A percentile compares a stretch with the other conserved stretches of the same genome.
Conservation (phyloP, 2,329 filamentous ascomycete species). For the Apiospora arundinis region DNA sequence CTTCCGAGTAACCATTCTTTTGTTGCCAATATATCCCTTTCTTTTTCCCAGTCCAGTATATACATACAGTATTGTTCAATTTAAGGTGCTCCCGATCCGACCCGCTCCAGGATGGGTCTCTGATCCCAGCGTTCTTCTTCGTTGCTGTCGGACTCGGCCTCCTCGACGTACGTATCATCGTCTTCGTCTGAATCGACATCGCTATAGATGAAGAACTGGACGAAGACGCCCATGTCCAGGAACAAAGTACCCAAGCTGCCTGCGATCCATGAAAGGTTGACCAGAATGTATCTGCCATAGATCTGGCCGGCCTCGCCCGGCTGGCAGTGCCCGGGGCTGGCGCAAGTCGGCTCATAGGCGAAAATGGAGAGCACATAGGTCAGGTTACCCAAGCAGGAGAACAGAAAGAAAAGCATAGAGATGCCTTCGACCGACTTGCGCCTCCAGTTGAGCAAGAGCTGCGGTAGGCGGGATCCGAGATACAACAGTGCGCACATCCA, state of each 20-base stretch:
- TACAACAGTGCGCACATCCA: conserved; percentile 92
- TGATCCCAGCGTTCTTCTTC: conserved; percentile 37
- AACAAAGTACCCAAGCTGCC: conserved; percentile 88
- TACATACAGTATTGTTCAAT: background rate
- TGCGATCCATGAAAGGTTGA: conserved; percentile 89
- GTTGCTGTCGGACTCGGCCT: conserved; percentile 36
- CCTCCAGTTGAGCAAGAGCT: conserved; percentile 89
- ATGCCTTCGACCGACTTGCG: conserved; percentile 94
- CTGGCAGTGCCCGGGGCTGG: conserved; percentile 56
- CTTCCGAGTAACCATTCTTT: background rate
- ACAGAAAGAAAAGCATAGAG: conserved; percentile 93
- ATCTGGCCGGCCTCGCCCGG: conserved; percentile 69
- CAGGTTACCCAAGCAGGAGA: conserved; percentile 93
- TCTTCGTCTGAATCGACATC: conserved; percentile 43
- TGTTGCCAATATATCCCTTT: background rate
- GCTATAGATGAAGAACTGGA: conserved; percentile 88
- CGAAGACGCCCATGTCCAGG: conserved; percentile 85
- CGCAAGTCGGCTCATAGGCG: conserved; percentile 81
- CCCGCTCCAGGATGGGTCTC: conserved; percentile 38
- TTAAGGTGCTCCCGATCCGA: conserved; percentile 29
- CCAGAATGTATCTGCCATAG: conserved; percentile 83
- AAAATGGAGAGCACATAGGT: conserved; percentile 93
- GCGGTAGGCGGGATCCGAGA: conserved; percentile 86
- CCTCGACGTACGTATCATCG: conserved; percentile 35
- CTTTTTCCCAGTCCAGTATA: background rate